Evolutionary conservation across 208 protist species (phyloP).

Genomic region (Acanthamoeba castellanii): DNA sequence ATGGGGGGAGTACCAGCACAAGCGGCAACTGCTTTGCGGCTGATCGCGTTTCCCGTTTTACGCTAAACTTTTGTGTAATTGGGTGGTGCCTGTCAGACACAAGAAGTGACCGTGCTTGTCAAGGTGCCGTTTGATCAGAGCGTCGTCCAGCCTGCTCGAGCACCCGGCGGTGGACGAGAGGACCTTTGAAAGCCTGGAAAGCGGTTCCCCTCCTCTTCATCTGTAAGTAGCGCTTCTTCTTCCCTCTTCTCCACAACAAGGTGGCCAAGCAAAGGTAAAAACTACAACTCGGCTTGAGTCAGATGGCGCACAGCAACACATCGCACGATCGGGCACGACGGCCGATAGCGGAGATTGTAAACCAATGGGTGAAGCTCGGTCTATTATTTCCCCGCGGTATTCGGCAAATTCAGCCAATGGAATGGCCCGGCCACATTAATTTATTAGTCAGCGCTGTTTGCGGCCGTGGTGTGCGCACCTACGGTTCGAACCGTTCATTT

Average conservation of each 20-base stretch:
- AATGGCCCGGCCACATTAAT: neutral
- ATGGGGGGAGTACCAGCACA: no score
- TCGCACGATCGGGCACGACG: no score
- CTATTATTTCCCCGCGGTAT: neutral
- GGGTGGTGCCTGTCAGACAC: neutral
- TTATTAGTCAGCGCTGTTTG: neutral
- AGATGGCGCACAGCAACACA: no score
- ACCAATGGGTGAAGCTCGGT: neutral
- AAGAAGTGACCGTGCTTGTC: slow-evolving; percentile 14
- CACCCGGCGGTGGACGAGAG: neutral
- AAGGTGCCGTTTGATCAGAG: slow-evolving; percentile 14
- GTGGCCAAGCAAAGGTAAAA: no score
- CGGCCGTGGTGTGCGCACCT: neutral
- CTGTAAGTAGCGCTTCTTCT: neutral
- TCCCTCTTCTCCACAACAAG: no score
- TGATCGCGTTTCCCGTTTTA: neutral
- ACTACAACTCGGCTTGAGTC: no score
- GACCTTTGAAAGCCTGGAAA: neutral
- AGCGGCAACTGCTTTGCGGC: neutral
- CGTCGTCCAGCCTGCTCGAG: neutral
- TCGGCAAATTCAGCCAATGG: neutral
- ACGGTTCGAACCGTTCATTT: neutral
- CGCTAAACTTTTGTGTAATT: neutral
- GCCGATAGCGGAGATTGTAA: neutral
- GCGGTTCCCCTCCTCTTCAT: neutral